Base-by-base conservation (phyloP, 352 stramenopile genomes). In the Phytophthora citrophthora region DNA sequence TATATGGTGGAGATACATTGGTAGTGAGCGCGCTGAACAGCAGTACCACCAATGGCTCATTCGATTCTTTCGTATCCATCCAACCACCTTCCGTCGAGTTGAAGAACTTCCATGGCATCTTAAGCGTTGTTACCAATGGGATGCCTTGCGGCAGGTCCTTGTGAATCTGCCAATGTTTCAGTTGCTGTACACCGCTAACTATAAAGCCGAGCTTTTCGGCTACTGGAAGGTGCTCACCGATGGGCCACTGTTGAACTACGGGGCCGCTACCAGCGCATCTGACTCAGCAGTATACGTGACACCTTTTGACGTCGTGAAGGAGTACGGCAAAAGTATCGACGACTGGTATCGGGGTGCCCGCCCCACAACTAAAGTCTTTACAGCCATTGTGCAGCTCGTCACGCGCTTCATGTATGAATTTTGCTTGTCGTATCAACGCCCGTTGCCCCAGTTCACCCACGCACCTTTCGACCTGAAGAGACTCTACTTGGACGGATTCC, bases 71-170 rank as follows among this genome's bases (percentile, higher is more conserved):
- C 77, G 82, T 24, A 84, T 89, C 51, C 86, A 93, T 26, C 85
- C 86, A 51, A 89, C 83, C 5, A 93, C 86, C 11, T 95, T 91
- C 27, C 83, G 86, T 11, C 79, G 85, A 7, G 84, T 93, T 4
- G 86, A 95, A 61, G 95, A 98, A 66, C 63, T 98, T 1, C 94
- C 93, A 12, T 98, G 94, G 93, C 94, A 98, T 54, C 76, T 98
- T 15, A 90, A 94, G 49, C 89, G 93, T 12, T 98, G 91, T 49
- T 90, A 88, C 48, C 85, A 91, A 23, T 97, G 90, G 90, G 76
- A 88, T 40, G 69, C 86, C 1, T 77, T 98, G 44, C 92, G 92
- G 23, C 85, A 89, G 47, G 80, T 94, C 13, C 70, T 98, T 15
- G 88, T 96, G 10, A 92, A 97, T 55, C 54, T 98, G 11, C 76